These are phyloP conservation scores for Moesziomyces parantarcticus DNA, from an alignment of 1,284 basidiomycete genomes.

Conservation along the genomic window DNA sequence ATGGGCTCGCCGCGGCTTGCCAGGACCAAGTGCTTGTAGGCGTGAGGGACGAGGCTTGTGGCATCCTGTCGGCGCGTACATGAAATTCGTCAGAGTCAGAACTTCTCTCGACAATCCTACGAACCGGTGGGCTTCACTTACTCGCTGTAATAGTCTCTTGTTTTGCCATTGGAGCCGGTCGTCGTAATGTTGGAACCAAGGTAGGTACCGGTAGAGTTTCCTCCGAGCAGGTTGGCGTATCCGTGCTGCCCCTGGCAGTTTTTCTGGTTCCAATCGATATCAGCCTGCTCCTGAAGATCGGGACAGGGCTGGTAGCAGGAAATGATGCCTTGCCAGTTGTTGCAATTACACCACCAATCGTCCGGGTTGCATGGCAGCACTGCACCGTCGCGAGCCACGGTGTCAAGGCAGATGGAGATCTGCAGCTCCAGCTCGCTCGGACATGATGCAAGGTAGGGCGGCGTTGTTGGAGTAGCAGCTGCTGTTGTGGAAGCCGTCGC, in stretches of 20 bases:
- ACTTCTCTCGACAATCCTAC: too few relatives aligned
- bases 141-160: conserved; percentile 22
- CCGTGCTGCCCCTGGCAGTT: conserved; percentile 32
- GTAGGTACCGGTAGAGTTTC: conserved; percentile 21
- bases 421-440: conserved; percentile 24
- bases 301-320: conserved; percentile 30
- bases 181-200: conserved; percentile 23
- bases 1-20: conserved; percentile 9
- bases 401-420: conserved; percentile 22
- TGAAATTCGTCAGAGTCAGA: too few relatives aligned
- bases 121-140: not conserved
- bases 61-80: conserved; percentile 6
- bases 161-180: conserved; percentile 23
- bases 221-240: conserved; percentile 16
- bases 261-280: conserved; percentile 29
- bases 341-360: conserved; percentile 35
- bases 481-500: conserved; percentile 10
- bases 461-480: conserved; percentile 10
- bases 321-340: conserved; percentile 29
- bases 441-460: conserved; percentile 17
- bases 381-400: conserved; percentile 24
- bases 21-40: conserved; percentile 20
- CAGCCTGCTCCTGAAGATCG: conserved; percentile 20
- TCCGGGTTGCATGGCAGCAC: conserved; percentile 31
- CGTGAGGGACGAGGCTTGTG: conserved; percentile 1